Percentiles rank a stretch among this genome's conserved stretches.
These are phyloP conservation scores for Pugionium cornutum DNA, from an alignment of 345 rosid genomes.

Conservation along the genomic window DNA sequence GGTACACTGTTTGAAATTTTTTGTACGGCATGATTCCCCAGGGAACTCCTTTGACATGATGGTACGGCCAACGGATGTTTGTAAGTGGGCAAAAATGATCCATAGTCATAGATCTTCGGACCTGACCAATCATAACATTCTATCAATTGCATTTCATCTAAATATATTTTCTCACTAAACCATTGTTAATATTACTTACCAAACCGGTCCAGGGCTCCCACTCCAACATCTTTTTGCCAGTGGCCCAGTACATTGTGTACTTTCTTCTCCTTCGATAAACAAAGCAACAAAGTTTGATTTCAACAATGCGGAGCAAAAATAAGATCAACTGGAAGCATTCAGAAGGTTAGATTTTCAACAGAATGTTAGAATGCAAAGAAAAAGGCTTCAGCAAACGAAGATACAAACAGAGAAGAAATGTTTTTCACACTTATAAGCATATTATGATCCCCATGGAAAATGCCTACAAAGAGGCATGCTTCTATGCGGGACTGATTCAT, in stretches of 20 bases:
- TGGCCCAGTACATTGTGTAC: slow-evolving; percentile 67
- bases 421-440: neutral
- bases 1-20: slow-evolving; percentile 43
- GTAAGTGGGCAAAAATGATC: slow-evolving; percentile 68
- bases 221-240: slow-evolving; percentile 57
- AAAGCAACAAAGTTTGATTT: slow-evolving; percentile 30
- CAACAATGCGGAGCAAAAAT: slow-evolving; percentile 5
- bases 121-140: slow-evolving; percentile 51
- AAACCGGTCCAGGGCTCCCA: slow-evolving; percentile 45
- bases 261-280: slow-evolving; percentile 65
- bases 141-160: slow-evolving; percentile 15
- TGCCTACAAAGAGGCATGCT: neutral
- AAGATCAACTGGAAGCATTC: slow-evolving; percentile 12
- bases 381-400: neutral
- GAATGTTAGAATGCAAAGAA: neutral
- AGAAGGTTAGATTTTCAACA: slow-evolving; percentile 1
- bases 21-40: slow-evolving; percentile 34
- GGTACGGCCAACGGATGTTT: slow-evolving; percentile 38
- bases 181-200: slow-evolving; percentile 50
- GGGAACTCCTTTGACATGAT: slow-evolving; percentile 45
- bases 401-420: slow-evolving; percentile 12
- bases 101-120: slow-evolving; percentile 57
- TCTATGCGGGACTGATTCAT: neutral
- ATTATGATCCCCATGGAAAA: neutral
- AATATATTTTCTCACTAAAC: slow-evolving; percentile 4